These are phyloP conservation scores for Aspergillus leporis DNA, from an alignment of 495 filamentous ascomycete species.

Conservation along the genomic window DNA sequence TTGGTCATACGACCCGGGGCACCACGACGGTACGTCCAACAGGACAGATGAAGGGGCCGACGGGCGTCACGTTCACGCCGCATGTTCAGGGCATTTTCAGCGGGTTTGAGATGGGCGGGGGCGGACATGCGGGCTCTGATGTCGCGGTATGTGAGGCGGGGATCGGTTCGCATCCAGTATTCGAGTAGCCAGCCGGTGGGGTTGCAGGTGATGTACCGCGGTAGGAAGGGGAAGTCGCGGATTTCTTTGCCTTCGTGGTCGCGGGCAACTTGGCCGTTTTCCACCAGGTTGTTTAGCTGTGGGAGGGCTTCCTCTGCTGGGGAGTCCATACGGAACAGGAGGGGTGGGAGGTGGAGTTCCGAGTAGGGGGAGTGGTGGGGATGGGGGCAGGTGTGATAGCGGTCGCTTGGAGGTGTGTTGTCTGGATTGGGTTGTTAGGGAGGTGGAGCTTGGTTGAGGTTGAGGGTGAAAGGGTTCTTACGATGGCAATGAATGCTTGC, in stretches of 20 bases:
- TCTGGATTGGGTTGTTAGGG: conserved; percentile 1
- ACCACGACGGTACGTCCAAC: conserved; percentile 15
- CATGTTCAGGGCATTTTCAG: conserved; percentile 21
- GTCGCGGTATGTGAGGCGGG: conserved; percentile 18
- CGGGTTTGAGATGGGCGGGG: not conserved
- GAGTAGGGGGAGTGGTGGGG: conserved; percentile 13
- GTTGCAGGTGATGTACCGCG: conserved; percentile 16
- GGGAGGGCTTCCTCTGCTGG: not conserved
- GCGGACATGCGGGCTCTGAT: conserved; percentile 18
- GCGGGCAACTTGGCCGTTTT: conserved; percentile 2
- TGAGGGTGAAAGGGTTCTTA: not conserved
- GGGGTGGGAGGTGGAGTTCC: conserved; percentile 8
- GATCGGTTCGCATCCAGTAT: conserved; percentile 19
- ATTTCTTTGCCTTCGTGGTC: conserved; percentile 8
- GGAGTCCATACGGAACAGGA: conserved; percentile 15
- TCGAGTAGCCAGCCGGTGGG: conserved; percentile 20
- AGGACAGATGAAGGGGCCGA: conserved; percentile 13
- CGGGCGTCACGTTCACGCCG: conserved; percentile 18
- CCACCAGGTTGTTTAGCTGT: not conserved
- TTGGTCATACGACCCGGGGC: not conserved
- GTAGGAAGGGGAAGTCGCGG: conserved; percentile 17
- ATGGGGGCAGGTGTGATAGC: conserved; percentile 16
- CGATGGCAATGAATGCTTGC: not conserved
- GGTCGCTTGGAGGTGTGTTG: conserved; percentile 1
- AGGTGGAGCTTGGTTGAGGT: too few species aligned